Conservation (phyloP, 768 basidiomycete genomes). For the Dentipellis fragilis region DNA sequence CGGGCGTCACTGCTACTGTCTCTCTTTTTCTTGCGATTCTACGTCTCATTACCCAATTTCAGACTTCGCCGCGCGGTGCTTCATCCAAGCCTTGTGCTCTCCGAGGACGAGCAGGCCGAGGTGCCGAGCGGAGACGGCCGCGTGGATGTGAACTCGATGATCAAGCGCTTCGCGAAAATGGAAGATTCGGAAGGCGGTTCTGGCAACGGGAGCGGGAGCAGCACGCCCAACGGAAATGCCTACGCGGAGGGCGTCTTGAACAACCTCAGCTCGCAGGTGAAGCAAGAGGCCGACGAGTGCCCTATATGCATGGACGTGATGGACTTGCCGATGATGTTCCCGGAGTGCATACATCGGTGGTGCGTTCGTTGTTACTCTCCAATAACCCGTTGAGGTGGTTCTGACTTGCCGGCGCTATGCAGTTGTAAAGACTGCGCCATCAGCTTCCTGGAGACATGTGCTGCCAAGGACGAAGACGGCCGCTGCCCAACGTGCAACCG, state of each 20-base stretch:
- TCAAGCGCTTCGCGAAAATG: constrained; percentile 38
- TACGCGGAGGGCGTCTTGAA: constrained; percentile 62
- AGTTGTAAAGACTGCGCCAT: constrained; percentile 91
- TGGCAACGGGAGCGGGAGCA: not conserved
- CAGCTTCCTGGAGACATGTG: constrained; percentile 56
- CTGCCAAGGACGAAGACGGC: constrained; percentile 59
- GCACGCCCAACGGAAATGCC: constrained; percentile 20
- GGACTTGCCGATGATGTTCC: constrained; percentile 60
- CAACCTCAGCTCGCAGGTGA: constrained; percentile 33
- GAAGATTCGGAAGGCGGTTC: constrained; percentile 17
- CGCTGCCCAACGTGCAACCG: constrained; percentile 72
- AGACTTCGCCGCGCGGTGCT: constrained; percentile 88
- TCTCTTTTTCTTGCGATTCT: not conserved
- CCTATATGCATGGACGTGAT: constrained; percentile 75
- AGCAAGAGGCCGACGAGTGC: constrained; percentile 46
- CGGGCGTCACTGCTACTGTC: constrained; percentile 8
- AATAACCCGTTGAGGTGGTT: not conserved
- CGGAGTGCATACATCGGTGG: constrained; percentile 72
- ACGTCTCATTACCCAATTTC: not conserved
- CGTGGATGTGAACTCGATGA: constrained; percentile 49
- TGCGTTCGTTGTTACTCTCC: constrained; percentile 22
- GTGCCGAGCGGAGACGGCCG: constrained; percentile 30
- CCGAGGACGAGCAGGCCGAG: constrained; percentile 25
- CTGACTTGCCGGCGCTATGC: not conserved
- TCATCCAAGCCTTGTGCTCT: constrained; percentile 77